phyloP scores from a whole-genome alignment of 2,329 filamentous ascomycete species.

The Arthroderma sp. region DNA sequence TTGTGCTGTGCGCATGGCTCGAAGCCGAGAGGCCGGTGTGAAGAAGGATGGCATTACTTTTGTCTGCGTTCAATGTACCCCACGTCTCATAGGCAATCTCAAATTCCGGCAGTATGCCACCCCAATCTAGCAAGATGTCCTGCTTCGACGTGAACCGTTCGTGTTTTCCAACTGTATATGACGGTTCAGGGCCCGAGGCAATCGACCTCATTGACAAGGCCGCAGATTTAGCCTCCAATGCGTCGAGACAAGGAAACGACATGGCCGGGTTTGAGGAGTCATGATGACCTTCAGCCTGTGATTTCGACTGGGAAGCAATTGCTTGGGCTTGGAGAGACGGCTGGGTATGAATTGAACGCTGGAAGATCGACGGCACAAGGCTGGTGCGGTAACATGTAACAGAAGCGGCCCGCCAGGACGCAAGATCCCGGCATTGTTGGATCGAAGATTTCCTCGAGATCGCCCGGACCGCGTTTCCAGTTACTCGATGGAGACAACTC shows the following conservation, averaged over 20 bases:
- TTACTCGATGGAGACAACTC: background rate
- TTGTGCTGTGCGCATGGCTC: constrained; percentile 90
- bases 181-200: constrained; percentile 74
- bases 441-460: background rate
- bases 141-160: constrained; percentile 61
- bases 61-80: constrained; percentile 67
- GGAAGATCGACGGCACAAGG: background rate
- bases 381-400: background rate
- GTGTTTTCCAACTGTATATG: constrained; percentile 83
- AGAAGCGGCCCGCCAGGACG: background rate
- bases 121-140: constrained; percentile 82
- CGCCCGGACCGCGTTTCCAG: background rate
- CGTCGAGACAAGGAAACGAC: constrained; percentile 82
- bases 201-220: constrained; percentile 56
- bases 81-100: constrained; percentile 88
- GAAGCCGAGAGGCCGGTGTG: constrained; percentile 95
- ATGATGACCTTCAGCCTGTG: background rate
- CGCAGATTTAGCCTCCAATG: constrained; percentile 64
- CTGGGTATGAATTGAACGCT: background rate
- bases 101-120: constrained; percentile 78
- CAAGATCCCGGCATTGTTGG: background rate
- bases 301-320: background rate
- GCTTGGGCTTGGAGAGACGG: background rate
- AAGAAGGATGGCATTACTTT: constrained; percentile 77
- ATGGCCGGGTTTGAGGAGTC: constrained; percentile 64